Evolutionary conservation across 176 grass and related monocot genomes (phyloP).

Genomic region (Aegilops sharonensis): DNA sequence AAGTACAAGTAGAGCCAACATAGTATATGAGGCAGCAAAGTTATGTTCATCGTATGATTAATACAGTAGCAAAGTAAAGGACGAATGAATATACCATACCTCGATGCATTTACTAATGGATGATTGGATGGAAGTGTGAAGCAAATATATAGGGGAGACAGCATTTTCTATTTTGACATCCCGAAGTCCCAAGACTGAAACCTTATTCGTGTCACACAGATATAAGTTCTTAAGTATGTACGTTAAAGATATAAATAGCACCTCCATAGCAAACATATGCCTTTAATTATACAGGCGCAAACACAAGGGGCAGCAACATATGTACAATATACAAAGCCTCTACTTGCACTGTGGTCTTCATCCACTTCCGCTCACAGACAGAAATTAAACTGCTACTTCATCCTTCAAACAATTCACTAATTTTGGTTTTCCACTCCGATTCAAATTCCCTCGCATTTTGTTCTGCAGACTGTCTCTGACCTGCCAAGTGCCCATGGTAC

Average conservation of each 20-base stretch:
- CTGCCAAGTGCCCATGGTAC: background rate
- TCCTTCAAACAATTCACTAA: conserved; percentile 16
- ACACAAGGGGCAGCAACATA: background rate
- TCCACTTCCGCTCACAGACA: background rate
- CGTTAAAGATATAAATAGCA: background rate
- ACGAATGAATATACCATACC: background rate
- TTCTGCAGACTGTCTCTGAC: background rate
- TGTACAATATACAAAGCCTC: background rate
- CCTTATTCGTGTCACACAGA: background rate
- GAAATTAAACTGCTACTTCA: background rate
- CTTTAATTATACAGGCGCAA: background rate
- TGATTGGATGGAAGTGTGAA: background rate
- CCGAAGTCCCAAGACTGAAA: background rate
- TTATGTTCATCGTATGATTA: background rate
- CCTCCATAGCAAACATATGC: background rate
- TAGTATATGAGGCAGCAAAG: background rate
- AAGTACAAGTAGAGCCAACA: background rate
- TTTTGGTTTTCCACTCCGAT: background rate
- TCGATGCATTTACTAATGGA: background rate
- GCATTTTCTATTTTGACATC: background rate
- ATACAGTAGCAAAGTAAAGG: background rate
- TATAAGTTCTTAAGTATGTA: background rate
- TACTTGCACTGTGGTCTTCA: background rate
- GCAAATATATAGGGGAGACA: background rate
- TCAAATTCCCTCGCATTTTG: background rate